phyloP scores from a whole-genome alignment of 257 asterid genomes.

The Ilex asprella region DNA sequence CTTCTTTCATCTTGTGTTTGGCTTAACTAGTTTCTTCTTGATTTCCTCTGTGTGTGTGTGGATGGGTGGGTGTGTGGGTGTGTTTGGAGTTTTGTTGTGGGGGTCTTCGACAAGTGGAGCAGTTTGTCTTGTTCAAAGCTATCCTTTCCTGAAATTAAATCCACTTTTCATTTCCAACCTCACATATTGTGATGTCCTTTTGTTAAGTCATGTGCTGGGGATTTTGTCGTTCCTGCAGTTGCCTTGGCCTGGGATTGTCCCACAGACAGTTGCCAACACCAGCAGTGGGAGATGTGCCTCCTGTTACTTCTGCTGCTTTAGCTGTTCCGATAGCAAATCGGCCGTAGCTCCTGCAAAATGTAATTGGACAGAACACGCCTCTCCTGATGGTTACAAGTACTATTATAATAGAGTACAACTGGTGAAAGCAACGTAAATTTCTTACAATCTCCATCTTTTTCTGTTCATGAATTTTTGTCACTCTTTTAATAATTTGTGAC shows the following conservation, averaged over 20 bases:
- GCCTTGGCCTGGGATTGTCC: slow-evolving; percentile 52
- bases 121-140: too few relatives aligned
- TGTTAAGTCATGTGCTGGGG: not conserved
- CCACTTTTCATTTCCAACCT: too few relatives aligned
- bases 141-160: too few relatives aligned
- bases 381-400: slow-evolving; percentile 93
- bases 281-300: slow-evolving; percentile 36
- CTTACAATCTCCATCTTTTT: slow-evolving; percentile 3
- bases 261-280: slow-evolving; percentile 38
- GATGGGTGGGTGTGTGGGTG: too few relatives aligned
- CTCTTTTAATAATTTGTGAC: not conserved
- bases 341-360: slow-evolving; percentile 28
- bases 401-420: slow-evolving; percentile 70
- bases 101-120: too few relatives aligned
- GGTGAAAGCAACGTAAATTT: slow-evolving; percentile 90
- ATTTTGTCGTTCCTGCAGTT: slow-evolving; percentile 31
- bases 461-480: not conserved
- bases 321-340: slow-evolving; percentile 24
- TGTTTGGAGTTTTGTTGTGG: too few relatives aligned
- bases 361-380: slow-evolving; percentile 88
- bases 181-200: not conserved
- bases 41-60: too few relatives aligned
- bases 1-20: too few relatives aligned
- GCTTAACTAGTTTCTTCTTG: too few relatives aligned
- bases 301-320: slow-evolving; percentile 29